Percentiles rank a stretch among this genome's conserved stretches.
phyloP scores from a whole-genome alignment of 768 basidiomycete species.

The Naganishia vishniacii region DNA sequence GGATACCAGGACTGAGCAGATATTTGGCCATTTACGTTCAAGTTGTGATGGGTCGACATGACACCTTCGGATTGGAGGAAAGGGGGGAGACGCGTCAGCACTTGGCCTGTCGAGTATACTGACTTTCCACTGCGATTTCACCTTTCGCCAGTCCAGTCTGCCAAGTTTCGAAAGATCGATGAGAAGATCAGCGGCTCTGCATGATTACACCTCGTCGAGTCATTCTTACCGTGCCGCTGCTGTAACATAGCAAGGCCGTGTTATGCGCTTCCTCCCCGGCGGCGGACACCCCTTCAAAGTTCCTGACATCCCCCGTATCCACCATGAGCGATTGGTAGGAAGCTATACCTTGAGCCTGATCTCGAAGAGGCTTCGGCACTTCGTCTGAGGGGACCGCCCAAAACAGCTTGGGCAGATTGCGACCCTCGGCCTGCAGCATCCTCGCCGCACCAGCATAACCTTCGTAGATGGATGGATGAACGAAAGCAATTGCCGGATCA shows the following conservation, averaged over 20 bases:
- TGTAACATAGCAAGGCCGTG: slow-evolving; percentile 47
- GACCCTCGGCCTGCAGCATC: slow-evolving; percentile 13
- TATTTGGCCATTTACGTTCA: slow-evolving; percentile 9
- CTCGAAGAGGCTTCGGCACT: neutral
- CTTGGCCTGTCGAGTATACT: neutral
- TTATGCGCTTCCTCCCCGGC: slow-evolving; percentile 19
- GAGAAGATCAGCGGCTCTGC: neutral
- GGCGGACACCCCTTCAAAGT: slow-evolving; percentile 7
- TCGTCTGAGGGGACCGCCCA: neutral
- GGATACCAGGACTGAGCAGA: slow-evolving; percentile 9
- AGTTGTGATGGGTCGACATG: slow-evolving; percentile 16
- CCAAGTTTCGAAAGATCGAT: neutral
- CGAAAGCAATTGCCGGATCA: slow-evolving; percentile 60
- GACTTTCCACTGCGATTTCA: neutral
- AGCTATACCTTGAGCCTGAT: neutral
- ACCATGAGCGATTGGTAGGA: slow-evolving; percentile 2
- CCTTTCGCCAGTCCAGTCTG: slow-evolving; percentile 16
- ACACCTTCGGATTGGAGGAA: neutral
- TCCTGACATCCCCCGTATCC: neutral
- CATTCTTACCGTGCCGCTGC: slow-evolving; percentile 40
- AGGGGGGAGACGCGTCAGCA: too few species aligned
- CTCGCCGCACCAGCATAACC: neutral
- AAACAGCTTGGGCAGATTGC: neutral
- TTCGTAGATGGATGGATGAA: slow-evolving; percentile 56
- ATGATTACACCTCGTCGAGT: neutral